Conservation (phyloP, 305 asterid genomes). For the Solanum aculeatissimum region DNA sequence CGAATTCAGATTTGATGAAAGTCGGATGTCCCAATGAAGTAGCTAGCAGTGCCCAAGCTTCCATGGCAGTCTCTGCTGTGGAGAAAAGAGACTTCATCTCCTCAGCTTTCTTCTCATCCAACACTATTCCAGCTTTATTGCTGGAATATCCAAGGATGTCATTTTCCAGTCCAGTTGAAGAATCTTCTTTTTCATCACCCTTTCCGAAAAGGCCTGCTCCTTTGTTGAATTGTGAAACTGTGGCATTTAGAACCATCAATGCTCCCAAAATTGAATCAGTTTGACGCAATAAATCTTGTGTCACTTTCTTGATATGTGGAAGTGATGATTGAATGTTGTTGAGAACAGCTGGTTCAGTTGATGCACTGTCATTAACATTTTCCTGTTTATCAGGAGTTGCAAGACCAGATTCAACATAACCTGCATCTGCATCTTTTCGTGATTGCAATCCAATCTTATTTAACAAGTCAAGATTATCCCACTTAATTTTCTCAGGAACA, state of each 20-base stretch:
- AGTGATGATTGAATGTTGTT: slow-evolving; percentile 32
- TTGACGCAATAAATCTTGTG: slow-evolving; percentile 71
- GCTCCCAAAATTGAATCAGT: slow-evolving; percentile 91
- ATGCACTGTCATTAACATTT: slow-evolving; percentile 14
- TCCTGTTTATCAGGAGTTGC: slow-evolving; percentile 55
- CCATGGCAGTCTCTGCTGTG: slow-evolving; percentile 99
- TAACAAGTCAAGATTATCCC: slow-evolving; percentile 74
- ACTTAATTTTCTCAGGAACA: slow-evolving; percentile 56
- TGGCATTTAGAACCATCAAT: slow-evolving; percentile 78
- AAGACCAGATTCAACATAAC: slow-evolving; percentile 79
- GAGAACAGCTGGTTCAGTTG: slow-evolving; percentile 17
- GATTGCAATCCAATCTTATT: slow-evolving; percentile 63
- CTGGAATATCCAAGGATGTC: slow-evolving; percentile 14
- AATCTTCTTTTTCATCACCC: slow-evolving; percentile 23
- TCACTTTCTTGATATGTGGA: slow-evolving; percentile 68
- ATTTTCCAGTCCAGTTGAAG: slow-evolving; percentile 17
- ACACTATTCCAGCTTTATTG: slow-evolving; percentile 23
- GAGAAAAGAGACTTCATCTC: slow-evolving; percentile 92
- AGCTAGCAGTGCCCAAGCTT: slow-evolving; percentile 98
- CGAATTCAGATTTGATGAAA: slow-evolving; percentile 94
- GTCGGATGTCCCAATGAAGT: slow-evolving; percentile 94
- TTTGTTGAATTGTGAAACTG: slow-evolving; percentile 59
- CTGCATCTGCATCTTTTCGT: slow-evolving; percentile 62
- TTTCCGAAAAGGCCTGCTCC: slow-evolving; percentile 29
- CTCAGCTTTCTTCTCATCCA: slow-evolving; percentile 82